Percentiles rank a stretch among this genome's conserved stretches.
These are phyloP conservation scores for Xenosphaeropsis pyriputrescens DNA, from an alignment of 2,329 filamentous ascomycete species.

Conservation along the genomic window DNA sequence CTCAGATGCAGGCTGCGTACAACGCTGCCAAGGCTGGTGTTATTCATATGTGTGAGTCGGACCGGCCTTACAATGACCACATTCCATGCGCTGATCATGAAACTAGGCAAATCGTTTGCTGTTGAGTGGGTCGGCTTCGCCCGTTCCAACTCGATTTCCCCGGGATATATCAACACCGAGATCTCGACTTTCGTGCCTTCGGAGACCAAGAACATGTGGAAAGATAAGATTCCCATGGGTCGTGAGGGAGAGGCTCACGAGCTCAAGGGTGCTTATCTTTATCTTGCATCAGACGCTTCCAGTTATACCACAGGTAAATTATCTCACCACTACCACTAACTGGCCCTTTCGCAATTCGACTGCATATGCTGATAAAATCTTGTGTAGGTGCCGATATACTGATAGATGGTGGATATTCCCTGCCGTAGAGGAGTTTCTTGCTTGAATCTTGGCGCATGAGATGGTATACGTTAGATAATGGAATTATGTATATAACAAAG, in stretches of 20 bases:
- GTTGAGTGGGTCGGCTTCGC: constrained; percentile 69
- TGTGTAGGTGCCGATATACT: constrained; percentile 38
- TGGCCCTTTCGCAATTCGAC: background rate
- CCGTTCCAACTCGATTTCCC: constrained; percentile 56
- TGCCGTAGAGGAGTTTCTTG: constrained; percentile 22
- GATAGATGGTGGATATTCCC: constrained; percentile 61
- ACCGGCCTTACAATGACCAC: no score
- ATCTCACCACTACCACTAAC: background rate
- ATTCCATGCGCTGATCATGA: constrained; percentile 1
- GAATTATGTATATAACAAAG: no score
- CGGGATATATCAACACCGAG: constrained; percentile 64
- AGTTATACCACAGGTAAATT: constrained; percentile 58
- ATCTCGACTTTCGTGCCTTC: constrained; percentile 49
- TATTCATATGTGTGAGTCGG: constrained; percentile 36
- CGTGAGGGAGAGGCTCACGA: constrained; percentile 60
- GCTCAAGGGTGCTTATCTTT: constrained; percentile 72
- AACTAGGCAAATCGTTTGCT: constrained; percentile 48
- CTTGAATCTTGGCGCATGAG: no score
- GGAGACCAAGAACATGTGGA: constrained; percentile 60
- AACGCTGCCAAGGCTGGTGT: constrained; percentile 58
- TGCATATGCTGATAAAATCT: background rate
- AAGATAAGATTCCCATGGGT: constrained; percentile 67
- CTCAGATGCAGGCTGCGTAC: constrained; percentile 60
- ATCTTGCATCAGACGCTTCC: constrained; percentile 68
- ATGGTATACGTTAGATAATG: no score